A percentile compares a stretch with the other conserved stretches of the same genome.
Evolutionary conservation across 768 basidiomycete genomes (phyloP).

Genomic region (Collybia sp.): DNA sequence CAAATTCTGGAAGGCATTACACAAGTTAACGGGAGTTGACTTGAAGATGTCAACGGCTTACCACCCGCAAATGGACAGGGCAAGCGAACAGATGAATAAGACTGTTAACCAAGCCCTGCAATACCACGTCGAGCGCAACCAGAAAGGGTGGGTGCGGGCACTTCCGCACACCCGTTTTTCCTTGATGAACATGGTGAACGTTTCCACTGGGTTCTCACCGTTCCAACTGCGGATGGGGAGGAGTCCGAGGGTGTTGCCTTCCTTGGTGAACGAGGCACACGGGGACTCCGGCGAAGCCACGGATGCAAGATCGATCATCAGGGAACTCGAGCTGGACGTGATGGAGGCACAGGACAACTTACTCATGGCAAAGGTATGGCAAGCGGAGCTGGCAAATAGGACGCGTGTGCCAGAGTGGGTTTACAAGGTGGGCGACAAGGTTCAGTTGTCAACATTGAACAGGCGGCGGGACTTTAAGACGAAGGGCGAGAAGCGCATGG

Average conservation of each 20-base stretch:
- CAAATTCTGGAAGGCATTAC: constrained; percentile 21
- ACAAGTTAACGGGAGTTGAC: constrained; percentile 15
- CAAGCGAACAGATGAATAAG: constrained; percentile 21
- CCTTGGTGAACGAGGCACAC: constrained; percentile 2
- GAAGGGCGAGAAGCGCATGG: constrained; percentile 14
- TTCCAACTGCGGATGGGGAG: constrained; percentile 19
- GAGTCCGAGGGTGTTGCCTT: constrained; percentile 15
- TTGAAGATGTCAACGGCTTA: constrained; percentile 25
- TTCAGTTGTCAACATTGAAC: constrained; percentile 24
- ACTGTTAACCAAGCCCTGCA: constrained; percentile 18
- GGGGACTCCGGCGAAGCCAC: background rate
- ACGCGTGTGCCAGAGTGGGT: background rate
- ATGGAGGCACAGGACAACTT: constrained; percentile 11
- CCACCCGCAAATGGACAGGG: constrained; percentile 31
- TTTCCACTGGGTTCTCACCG: constrained; percentile 20
- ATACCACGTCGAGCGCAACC: constrained; percentile 19
- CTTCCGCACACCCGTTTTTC: constrained; percentile 19
- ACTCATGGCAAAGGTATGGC: constrained; percentile 12
- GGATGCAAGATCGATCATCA: constrained; percentile 6
- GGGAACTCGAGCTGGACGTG: constrained; percentile 3
- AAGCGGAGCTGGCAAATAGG: constrained; percentile 15
- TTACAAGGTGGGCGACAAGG: constrained; percentile 10
- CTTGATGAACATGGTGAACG: constrained; percentile 23
- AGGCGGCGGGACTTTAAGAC: constrained; percentile 14
- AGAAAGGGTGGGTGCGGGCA: constrained; percentile 20